These are phyloP conservation scores for Ajuga reptans DNA, from an alignment of 305 asterid genomes.

Conservation along the genomic window DNA sequence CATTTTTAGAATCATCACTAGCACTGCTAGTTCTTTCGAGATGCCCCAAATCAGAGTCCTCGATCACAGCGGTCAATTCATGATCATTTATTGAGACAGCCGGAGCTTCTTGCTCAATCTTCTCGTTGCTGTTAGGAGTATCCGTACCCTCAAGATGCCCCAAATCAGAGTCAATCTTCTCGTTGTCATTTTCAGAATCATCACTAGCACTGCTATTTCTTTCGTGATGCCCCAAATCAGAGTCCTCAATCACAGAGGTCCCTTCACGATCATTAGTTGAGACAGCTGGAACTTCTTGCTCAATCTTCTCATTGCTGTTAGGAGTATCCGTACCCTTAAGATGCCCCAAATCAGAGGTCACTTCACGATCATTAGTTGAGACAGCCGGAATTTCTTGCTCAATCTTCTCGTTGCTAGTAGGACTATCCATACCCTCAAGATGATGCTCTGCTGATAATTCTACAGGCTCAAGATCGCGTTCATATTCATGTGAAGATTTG, in stretches of 20 bases:
- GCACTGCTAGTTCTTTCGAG: neutral
- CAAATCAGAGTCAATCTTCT: too few species aligned
- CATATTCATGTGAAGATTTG: neutral
- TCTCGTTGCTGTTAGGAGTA: slow-evolving; percentile 3
- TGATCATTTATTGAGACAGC: slow-evolving; percentile 16
- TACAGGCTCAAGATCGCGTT: neutral
- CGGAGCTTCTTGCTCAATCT: slow-evolving; percentile 14
- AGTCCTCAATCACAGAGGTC: slow-evolving; percentile 14
- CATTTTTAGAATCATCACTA: slow-evolving; percentile 16
- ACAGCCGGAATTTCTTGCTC: slow-evolving; percentile 15
- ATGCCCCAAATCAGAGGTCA: slow-evolving; percentile 18
- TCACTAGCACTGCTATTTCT: slow-evolving; percentile 5
- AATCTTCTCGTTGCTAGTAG: neutral
- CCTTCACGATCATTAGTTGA: slow-evolving; percentile 20
- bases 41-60: slow-evolving; percentile 13
- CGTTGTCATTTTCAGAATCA: slow-evolving; percentile 7
- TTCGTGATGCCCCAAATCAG: slow-evolving; percentile 1
- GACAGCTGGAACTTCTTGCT: slow-evolving; percentile 12
- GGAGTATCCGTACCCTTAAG: slow-evolving; percentile 17
- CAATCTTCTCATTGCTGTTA: neutral
- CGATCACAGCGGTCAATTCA: slow-evolving; percentile 14
- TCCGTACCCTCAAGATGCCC: slow-evolving; percentile 10
- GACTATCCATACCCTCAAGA: slow-evolving; percentile 9
- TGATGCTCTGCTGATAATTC: slow-evolving; percentile 13
- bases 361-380: slow-evolving; percentile 20